Base-by-base conservation (phyloP, 2,329 filamentous ascomycete genomes). In the Myriosclerotinia duriaeana region DNA sequence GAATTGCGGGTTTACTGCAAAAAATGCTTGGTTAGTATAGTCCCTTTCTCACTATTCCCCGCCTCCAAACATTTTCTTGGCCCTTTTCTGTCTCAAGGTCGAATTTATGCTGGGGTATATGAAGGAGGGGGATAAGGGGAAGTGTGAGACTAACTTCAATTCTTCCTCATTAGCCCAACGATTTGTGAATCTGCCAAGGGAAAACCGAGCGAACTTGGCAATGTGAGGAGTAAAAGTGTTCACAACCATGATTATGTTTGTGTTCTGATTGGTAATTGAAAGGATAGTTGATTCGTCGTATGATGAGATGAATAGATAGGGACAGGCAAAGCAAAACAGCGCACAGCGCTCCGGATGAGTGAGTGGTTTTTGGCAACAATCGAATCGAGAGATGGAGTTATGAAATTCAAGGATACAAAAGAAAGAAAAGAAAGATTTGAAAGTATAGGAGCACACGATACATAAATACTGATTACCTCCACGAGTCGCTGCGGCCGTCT, bases 141-240 rank as follows among this genome's bases (percentile, higher is more conserved):
- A 26, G 36, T 42, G 30, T 22, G 14, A 15, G 9, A 48, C 63
- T 46, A 26, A 65, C 63, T 65, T 65, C 34, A 65, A 50, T 40
- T 65, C 63, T 56, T 65, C 63, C 63, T 65, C 63, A 14, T 44
- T 58, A 5, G 63, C 63, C 63, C 63, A 65, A 14, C 42, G 53
- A 22, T 65, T 65, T 44, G 63, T 65, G 53, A 65, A 59, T 38
- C 63, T 59, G 1, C 63, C 63, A 36, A 65, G 42, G 12, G 53
- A 58, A 17, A 65, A 65, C 22, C 63, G 38, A 12, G 54, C 44
- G 54, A 56, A 50, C 26, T 65, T 65, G 8, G 63, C 63, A 14
- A 65, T 48, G 46, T 65, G 63, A 26, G 44, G 58, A 4, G 46
- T 61, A 12, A 61, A 61, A 20, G 44, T 40, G 17, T 50, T 15